Base-by-base conservation (phyloP, 257 asterid species). In the Gardenia jasminoides region DNA sequence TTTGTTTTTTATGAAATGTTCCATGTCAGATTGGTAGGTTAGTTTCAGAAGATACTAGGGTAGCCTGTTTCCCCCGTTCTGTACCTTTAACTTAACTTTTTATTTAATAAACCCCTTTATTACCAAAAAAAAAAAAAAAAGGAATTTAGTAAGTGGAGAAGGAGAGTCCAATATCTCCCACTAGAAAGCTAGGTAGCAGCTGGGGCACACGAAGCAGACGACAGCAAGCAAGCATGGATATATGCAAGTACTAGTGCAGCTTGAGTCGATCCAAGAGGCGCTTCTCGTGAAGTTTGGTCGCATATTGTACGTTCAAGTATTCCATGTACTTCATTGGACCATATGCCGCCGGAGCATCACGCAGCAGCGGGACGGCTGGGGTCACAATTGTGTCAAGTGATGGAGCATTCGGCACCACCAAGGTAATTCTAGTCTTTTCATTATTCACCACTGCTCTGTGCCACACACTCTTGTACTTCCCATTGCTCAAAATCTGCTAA, bases 401-500 rank as follows among this genome's bases (percentile, higher is more conserved):
- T 7, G 79, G 79, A 11, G 71, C 79, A 20, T 75, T 75, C 3
- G 79, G 79, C 20, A 75, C 13, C 22, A 65, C 79, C 41, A 75
- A 30, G 2, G 79, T n/a, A 33, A 87, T 78, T 80, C 90, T 82
- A 6, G 78, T 78, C 43, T 26, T 48, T 22, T 79, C 59, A 8
- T 28, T 54, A 10, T 87, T 84, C 78, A 87, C 88, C 7, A 84
- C 81, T 0, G 91, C 91, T 50, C 88, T 81, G 46, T 88, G 91
- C 81, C 50, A 71, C 65, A 79, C 84, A 61, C 88, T 83, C 83
- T 86, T 86, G 87, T 74, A 86, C 41, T 81, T 84, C 71, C 90
- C 91, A 16, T 88, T 88, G 50, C 77, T 84, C 13, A 87, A 76
- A 24, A 85, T 82, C 88, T 85, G 68, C 47, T 22, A 4, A 74